These are phyloP conservation scores for Bacidia gigantensis DNA, from an alignment of 495 filamentous ascomycete species.

Conservation along the genomic window DNA sequence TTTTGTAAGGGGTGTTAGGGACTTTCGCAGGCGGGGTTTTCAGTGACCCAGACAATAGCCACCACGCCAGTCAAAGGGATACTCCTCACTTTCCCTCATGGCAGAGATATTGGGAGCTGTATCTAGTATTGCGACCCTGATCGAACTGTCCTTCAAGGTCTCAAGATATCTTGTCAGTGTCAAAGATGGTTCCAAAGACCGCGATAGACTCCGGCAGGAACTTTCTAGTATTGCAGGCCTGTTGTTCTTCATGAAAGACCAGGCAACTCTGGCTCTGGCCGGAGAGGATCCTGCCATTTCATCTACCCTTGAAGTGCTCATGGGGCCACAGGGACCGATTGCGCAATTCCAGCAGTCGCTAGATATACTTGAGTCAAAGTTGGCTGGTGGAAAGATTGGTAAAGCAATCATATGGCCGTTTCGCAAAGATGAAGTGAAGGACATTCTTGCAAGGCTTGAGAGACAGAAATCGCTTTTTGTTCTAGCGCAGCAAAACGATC, in stretches of 20 bases:
- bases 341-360: conserved; percentile 18
- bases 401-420: conserved; percentile 20
- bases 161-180: conserved; percentile 20
- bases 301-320: conserved; percentile 14
- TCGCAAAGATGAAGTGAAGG: conserved; percentile 18
- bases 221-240: conserved; percentile 15
- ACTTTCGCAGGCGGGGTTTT: too few species aligned
- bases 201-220: conserved; percentile 13
- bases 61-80: too few species aligned
- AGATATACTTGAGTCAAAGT: conserved; percentile 15
- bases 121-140: conserved; percentile 21
- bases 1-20: too few species aligned
- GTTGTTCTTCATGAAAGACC: conserved; percentile 16
- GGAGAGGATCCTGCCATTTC: conserved; percentile 12
- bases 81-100: too few species aligned
- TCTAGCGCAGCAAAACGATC: conserved; percentile 21
- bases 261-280: not conserved
- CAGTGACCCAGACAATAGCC: too few species aligned
- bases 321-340: conserved; percentile 16
- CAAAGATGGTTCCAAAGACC: conserved; percentile 21
- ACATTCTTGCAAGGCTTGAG: conserved; percentile 19
- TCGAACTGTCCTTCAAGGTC: conserved; percentile 19
- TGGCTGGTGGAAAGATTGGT: conserved; percentile 6
- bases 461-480: conserved; percentile 18
- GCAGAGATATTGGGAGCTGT: conserved; percentile 1